Conservation (phyloP, 2,329 filamentous ascomycete genomes). For the Aspergillus intermedius region DNA sequence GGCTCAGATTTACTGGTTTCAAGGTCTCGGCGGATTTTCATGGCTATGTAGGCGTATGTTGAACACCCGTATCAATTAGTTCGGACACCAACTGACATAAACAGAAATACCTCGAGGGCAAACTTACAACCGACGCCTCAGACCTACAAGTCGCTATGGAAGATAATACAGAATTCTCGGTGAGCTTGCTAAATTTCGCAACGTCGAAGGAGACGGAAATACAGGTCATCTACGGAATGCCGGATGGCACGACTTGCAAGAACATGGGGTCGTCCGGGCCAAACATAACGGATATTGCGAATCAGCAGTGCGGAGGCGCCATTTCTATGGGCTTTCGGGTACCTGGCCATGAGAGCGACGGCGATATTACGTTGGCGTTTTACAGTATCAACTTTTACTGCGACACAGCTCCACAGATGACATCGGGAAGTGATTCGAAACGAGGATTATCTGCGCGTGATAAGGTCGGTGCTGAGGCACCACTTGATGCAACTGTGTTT, state of each 20-base stretch:
- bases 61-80: too few relatives aligned
- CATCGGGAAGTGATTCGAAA: too few relatives aligned
- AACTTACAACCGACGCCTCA: too few relatives aligned
- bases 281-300: constrained; percentile 64
- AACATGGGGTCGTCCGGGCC: constrained; percentile 63
- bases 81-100: constrained; percentile 49
- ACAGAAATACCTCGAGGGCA: too few relatives aligned
- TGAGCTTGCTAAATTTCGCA: constrained; percentile 65
- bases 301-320: constrained; percentile 89
- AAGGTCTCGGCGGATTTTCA: constrained; percentile 6
- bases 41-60: constrained; percentile 35
- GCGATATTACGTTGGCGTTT: too few relatives aligned
- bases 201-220: constrained; percentile 70
- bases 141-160: constrained; percentile 45
- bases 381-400: too few relatives aligned
- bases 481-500: constrained; percentile 8
- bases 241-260: constrained; percentile 74
- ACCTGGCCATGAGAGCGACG: constrained; percentile 45
- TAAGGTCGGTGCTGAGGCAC: too few relatives aligned
- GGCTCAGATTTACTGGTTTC: neutral
- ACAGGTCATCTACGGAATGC: constrained; percentile 82
- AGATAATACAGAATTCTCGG: constrained; percentile 57
- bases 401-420: too few relatives aligned
- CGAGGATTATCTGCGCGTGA: too few relatives aligned
- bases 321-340: constrained; percentile 66